Evolutionary conservation across 495 filamentous ascomycete genomes (phyloP).

Genomic region (Pyronema domesticum): DNA sequence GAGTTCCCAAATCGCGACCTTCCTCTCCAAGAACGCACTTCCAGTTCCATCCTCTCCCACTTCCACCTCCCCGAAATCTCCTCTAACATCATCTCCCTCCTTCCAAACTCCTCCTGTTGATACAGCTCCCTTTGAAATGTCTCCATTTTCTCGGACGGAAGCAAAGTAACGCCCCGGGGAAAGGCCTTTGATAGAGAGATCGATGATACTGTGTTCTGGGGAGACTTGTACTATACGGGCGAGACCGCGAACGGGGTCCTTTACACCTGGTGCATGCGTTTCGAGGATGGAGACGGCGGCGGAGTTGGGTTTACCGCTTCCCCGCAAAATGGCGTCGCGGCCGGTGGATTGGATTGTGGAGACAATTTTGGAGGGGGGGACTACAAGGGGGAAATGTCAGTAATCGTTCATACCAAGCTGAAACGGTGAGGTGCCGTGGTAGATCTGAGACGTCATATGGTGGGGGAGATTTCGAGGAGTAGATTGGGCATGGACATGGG

Average conservation of each 20-base stretch:
- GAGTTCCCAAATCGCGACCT: slow-evolving; percentile 82
- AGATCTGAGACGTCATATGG: too few species aligned
- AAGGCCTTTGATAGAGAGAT: slow-evolving; percentile 76
- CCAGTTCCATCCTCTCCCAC: slow-evolving; percentile 53
- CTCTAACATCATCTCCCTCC: slow-evolving; percentile 41
- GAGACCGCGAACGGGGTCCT: slow-evolving; percentile 53
- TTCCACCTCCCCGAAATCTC: slow-evolving; percentile 53
- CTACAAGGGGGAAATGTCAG: slow-evolving; percentile 31
- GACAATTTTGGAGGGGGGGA: slow-evolving; percentile 75
- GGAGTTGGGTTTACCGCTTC: slow-evolving; percentile 65
- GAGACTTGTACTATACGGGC: slow-evolving; percentile 68
- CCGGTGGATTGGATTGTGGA: slow-evolving; percentile 75
- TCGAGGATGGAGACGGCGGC: slow-evolving; percentile 95
- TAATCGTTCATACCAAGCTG: background rate
- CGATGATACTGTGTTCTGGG: slow-evolving; percentile 58
- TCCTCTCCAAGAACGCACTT: slow-evolving; percentile 58
- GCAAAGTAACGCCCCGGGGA: slow-evolving; percentile 63
- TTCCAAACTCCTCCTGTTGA: slow-evolving; percentile 72
- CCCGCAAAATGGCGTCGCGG: slow-evolving; percentile 82
- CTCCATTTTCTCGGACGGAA: slow-evolving; percentile 68
- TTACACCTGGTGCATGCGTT: slow-evolving; percentile 46
- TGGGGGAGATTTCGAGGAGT: too few species aligned
- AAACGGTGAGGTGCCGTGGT: too few species aligned
- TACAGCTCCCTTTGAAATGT: slow-evolving; percentile 64
- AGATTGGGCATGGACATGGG: too few species aligned